Base-by-base conservation (phyloP, 345 rosid genomes). In the Lagerstroemia speciosa region DNA sequence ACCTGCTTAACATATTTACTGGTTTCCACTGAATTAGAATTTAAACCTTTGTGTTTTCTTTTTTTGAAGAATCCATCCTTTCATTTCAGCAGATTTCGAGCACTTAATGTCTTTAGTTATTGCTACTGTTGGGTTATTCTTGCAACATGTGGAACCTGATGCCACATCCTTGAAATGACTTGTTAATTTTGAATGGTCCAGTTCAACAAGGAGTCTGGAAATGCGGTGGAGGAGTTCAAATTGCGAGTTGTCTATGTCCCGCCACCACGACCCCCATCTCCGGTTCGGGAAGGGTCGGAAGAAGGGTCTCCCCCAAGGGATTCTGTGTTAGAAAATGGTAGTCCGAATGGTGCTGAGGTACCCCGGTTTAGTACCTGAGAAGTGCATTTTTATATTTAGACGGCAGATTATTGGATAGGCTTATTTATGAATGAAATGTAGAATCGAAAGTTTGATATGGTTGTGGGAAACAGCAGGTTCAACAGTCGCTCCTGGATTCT, bases 191-290 rank as follows among this genome's bases (percentile, higher is more conserved):
- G 19, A 69, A 57, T 67, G 55, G 46, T 77, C 17, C 69, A 89
- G 96, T 89, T 89, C 76, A 85, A 80, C 66, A 89, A 89, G 82
- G 96, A 89, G 78, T 81, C 85, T 1, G 96, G 92, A 27, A 82
- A 84, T 72, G 74, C 66, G 60, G 90, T 89, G 33, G 92, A 89
- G 71, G 96, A 89, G 73, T 82, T 84, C 85, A 89, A 85, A 74
- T 79, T 89, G 86, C 82, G 79, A 74, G 92, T 89, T 79, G 26
- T 87, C 65, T 89, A 89, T 69, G 86, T 81, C 27, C 79, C 96
- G 68, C 96, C 96, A 9, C 89, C 87, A 52, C 87, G 80, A 57
- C 96, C 96, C 1, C 90, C 90, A 62, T 87, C 96, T 73, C 92
- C 92, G 41, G 90, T 87, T 76, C 80, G 76, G 1, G 96, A 87